A percentile compares a stretch with the other conserved stretches of the same genome.
These are phyloP conservation scores for Pholiota adiposa DNA, from an alignment of 1,284 basidiomycete genomes.

Conservation along the genomic window DNA sequence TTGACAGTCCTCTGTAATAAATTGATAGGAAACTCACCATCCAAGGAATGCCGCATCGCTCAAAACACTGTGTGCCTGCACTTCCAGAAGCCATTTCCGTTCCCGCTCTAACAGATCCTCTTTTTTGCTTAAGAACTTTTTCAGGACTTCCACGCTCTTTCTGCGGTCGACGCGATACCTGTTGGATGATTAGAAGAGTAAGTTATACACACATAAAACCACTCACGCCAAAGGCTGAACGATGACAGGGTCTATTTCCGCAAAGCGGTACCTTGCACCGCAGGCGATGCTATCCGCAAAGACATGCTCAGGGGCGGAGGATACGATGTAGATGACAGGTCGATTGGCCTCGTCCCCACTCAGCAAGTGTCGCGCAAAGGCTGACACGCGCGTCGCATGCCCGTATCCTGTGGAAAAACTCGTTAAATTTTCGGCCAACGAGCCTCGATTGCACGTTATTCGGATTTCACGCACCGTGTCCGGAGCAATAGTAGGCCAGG, in stretches of 20 bases:
- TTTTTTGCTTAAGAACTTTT: conserved; percentile 59
- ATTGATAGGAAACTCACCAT: conserved; percentile 54
- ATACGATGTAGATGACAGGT: too few relatives aligned
- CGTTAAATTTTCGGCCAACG: too few relatives aligned
- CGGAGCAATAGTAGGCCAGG: too few relatives aligned
- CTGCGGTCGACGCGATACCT: conserved; percentile 74
- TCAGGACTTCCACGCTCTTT: conserved; percentile 67
- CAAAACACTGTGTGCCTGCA: conserved; percentile 62
- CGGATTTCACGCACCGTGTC: too few relatives aligned
- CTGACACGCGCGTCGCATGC: too few relatives aligned
- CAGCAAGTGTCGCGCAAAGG: too few relatives aligned
- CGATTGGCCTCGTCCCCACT: too few relatives aligned
- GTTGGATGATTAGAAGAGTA: not conserved
- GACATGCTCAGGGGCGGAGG: conserved; percentile 63
- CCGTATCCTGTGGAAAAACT: too few relatives aligned
- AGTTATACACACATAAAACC: too few relatives aligned
- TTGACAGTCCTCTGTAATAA: not conserved
- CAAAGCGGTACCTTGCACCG: conserved; percentile 67
- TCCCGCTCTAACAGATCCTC: conserved; percentile 59
- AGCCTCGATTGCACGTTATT: too few relatives aligned
- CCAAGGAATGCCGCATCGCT: conserved; percentile 80
- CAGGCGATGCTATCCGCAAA: conserved; percentile 62
- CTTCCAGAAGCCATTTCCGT: conserved; percentile 56
- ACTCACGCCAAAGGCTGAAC: too few relatives aligned
- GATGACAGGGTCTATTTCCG: conserved; percentile 74